phyloP scores from a whole-genome alignment of 2,329 filamentous ascomycete species.

The Phialophora verrucosa region DNA sequence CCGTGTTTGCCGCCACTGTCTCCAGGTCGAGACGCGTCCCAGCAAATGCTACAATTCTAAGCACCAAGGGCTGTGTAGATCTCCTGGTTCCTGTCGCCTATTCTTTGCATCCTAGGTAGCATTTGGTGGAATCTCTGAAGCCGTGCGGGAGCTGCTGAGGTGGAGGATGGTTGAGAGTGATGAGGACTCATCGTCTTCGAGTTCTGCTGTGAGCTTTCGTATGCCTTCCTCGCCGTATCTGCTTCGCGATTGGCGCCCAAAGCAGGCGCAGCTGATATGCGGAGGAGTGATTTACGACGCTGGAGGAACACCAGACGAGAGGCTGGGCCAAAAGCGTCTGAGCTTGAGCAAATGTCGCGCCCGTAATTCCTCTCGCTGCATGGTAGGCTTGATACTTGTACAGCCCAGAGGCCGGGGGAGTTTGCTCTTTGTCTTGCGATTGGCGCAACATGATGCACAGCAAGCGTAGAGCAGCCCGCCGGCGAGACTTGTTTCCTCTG shows the following conservation, averaged over 20 bases:
- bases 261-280: too few relatives aligned
- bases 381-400: too few relatives aligned
- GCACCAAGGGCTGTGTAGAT: not conserved
- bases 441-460: not conserved
- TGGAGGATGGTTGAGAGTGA: not conserved
- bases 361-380: too few relatives aligned
- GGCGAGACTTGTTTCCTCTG: not conserved
- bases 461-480: not conserved
- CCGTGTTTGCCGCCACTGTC: not conserved
- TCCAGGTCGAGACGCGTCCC: not conserved
- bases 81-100: not conserved
- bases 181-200: not conserved
- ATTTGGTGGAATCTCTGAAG: not conserved
- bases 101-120: not conserved
- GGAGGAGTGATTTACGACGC: too few relatives aligned
- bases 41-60: not conserved
- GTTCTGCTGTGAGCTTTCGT: not conserved
- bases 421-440: too few relatives aligned
- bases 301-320: too few relatives aligned
- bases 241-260: too few relatives aligned
- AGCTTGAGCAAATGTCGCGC: too few relatives aligned
- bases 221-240: not conserved
- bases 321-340: too few relatives aligned
- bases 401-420: too few relatives aligned
- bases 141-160: not conserved